phyloP scores from a whole-genome alignment of 768 basidiomycete species.

The Boletus vermiculosoides region DNA sequence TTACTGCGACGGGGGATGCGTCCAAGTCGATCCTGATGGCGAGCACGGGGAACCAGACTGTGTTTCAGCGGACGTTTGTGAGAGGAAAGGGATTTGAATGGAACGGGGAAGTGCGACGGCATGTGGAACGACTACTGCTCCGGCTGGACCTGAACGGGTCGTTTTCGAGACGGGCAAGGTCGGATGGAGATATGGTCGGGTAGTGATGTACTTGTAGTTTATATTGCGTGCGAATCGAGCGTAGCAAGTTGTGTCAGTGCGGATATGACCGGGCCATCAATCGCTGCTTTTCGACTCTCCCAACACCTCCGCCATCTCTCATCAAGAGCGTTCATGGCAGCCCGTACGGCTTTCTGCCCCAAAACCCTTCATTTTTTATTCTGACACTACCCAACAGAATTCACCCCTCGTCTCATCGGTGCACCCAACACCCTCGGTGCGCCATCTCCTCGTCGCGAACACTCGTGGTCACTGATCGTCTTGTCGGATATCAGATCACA shows the following conservation, averaged over 20 bases:
- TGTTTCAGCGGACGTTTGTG: constrained; percentile 50
- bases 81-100: constrained; percentile 53
- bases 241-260: not conserved
- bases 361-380: not conserved
- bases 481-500: constrained; percentile 67
- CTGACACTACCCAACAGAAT: constrained; percentile 43
- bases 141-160: constrained; percentile 83
- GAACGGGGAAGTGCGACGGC: constrained; percentile 69
- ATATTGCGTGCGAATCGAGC: not conserved
- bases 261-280: constrained; percentile 30
- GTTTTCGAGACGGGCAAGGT: constrained; percentile 51
- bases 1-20: constrained; percentile 58
- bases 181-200: not conserved
- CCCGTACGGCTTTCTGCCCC: constrained; percentile 16
- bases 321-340: constrained; percentile 45
- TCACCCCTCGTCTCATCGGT: constrained; percentile 74
- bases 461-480: constrained; percentile 21
- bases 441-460: constrained; percentile 19
- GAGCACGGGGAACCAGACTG: constrained; percentile 47
- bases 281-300: constrained; percentile 45
- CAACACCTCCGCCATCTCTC: constrained; percentile 64
- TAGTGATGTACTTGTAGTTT: not conserved
- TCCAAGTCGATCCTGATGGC: constrained; percentile 71
- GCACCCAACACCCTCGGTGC: constrained; percentile 93
- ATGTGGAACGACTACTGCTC: constrained; percentile 78